Evolutionary conservation across 1,284 basidiomycete genomes (phyloP), one percentile per base, ranked within the genome.

Genomic region (Rhodofomes roseus): DNA sequence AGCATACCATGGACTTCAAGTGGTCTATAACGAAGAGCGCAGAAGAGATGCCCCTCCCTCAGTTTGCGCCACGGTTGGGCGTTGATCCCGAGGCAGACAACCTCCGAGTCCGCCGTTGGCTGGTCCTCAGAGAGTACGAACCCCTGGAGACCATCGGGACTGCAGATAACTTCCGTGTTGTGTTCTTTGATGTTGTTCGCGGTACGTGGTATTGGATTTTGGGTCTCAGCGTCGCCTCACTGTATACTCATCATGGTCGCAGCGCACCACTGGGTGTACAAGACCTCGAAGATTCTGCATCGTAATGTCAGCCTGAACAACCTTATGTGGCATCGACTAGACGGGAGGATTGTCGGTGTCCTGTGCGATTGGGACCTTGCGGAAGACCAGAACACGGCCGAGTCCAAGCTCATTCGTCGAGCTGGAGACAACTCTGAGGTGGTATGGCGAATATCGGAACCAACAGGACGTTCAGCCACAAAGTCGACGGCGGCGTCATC

Each of bases 271-370:
- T 62, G 52, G 44, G 57, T 50, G 12, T 62, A 36, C 23, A 31
- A 56, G 22, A 48, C 43, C 14, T 25, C 57, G 27, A n/a, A 43
- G 4, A 43, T 63, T 18, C 56, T 63, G 20, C 70, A 74, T 56
- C 62, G 67, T n/a, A 71, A 73, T 51, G 61, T 73, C 25, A 72
- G 67, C 54, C 61, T 63, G 20, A 64, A 57, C 27, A 73, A 71
- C 56, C 55, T 73, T 11, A 72, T 74, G 70, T 62, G 65, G 43
- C 58, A 65, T 27, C 43, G 51, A 7, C 36, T 31, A 39, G 20
- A 20, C 2, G 55, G 54, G 4, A 12, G 53, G 8, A 56, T 62
- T 6, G 58, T 60, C 4, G 70, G 71, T 0, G 58, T 73, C 16
- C 60, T 74, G 18, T 66, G 63, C 39, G 72, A 71, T 55, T 34